A percentile compares a stretch with the other conserved stretches of the same genome.
Evolutionary conservation across 768 basidiomycete genomes (phyloP).

Genomic region (Tulasnella sp.): DNA sequence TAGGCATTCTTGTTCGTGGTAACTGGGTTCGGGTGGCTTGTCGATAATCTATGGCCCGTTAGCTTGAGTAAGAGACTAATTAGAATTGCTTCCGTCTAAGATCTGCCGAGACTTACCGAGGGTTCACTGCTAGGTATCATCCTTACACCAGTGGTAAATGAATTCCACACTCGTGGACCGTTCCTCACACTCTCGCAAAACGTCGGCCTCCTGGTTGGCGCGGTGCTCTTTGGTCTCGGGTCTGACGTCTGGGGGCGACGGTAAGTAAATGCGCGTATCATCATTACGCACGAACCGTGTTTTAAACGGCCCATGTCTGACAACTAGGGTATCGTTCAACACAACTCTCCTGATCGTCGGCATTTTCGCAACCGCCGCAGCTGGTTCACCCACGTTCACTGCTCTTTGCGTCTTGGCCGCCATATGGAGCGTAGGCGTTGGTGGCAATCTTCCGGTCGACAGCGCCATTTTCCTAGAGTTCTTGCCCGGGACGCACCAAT

Average conservation of each 20-base stretch:
- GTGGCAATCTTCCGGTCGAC: slow-evolving; percentile 71
- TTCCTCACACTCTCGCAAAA: slow-evolving; percentile 68
- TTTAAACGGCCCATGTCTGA: neutral
- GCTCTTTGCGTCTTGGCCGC: slow-evolving; percentile 45
- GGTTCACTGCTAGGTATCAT: slow-evolving; percentile 44
- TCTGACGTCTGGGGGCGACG: slow-evolving; percentile 69
- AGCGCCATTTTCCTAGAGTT: slow-evolving; percentile 75
- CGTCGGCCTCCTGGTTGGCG: slow-evolving; percentile 63
- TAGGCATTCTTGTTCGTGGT: slow-evolving; percentile 49
- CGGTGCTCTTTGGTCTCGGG: slow-evolving; percentile 60
- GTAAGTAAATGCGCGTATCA: slow-evolving; percentile 35
- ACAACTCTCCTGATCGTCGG: slow-evolving; percentile 65
- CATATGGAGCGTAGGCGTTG: slow-evolving; percentile 62
- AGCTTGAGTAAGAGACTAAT: slow-evolving; percentile 31
- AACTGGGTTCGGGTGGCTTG: slow-evolving; percentile 71
- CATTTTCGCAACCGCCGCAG: slow-evolving; percentile 60
- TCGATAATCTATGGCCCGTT: slow-evolving; percentile 72
- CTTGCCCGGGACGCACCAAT: slow-evolving; percentile 67
- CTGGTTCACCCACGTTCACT: slow-evolving; percentile 54
- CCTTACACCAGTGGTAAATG: slow-evolving; percentile 50
- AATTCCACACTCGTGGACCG: slow-evolving; percentile 59
- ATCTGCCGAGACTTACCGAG: slow-evolving; percentile 49
- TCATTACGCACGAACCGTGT: neutral
- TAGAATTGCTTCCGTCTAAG: slow-evolving; percentile 40
- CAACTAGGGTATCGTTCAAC: slow-evolving; percentile 59